Conservation (phyloP, 768 basidiomycete species). For the Glaciozyma martinii region DNA sequence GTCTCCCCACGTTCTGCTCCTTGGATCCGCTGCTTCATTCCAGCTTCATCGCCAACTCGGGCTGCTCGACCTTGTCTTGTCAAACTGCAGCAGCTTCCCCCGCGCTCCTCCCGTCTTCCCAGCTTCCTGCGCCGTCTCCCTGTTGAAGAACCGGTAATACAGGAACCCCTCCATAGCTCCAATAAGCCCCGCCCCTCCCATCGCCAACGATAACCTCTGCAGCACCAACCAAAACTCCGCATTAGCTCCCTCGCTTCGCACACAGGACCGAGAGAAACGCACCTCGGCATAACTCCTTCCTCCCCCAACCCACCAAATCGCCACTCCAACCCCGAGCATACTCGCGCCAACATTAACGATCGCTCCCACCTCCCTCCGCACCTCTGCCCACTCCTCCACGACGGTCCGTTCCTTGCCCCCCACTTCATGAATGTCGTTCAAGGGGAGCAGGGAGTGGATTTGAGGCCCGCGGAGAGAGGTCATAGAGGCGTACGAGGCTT, state of each 20-base stretch:
- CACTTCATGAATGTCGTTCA: conserved; percentile 12
- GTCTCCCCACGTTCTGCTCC: too few relatives aligned
- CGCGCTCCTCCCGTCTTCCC: too few relatives aligned
- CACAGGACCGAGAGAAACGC: neutral
- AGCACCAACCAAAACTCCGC: too few relatives aligned
- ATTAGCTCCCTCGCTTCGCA: too few relatives aligned
- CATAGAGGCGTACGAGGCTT: conserved; percentile 18
- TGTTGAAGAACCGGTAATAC: conserved; percentile 31
- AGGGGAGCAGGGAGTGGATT: conserved; percentile 6
- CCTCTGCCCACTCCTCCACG: conserved; percentile 23
- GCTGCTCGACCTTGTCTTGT: too few relatives aligned
- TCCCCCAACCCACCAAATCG: conserved; percentile 32
- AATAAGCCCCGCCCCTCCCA: conserved; percentile 29
- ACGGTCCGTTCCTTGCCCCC: conserved; percentile 2
- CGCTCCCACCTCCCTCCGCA: conserved; percentile 27
- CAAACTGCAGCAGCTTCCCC: too few relatives aligned
- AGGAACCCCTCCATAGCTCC: conserved; percentile 32
- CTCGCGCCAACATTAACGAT: conserved; percentile 32
- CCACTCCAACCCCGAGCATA: conserved; percentile 30
- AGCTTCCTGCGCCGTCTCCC: too few relatives aligned
- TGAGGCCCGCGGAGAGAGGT: conserved; percentile 12
- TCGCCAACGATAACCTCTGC: conserved; percentile 28
- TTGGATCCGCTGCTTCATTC: too few relatives aligned
- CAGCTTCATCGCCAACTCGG: too few relatives aligned
- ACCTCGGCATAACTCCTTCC: conserved; percentile 22